Evolutionary conservation across 495 filamentous ascomycete genomes (phyloP), one percentile per base, ranked within the genome.

Genomic region (Neurospora sp.): DNA sequence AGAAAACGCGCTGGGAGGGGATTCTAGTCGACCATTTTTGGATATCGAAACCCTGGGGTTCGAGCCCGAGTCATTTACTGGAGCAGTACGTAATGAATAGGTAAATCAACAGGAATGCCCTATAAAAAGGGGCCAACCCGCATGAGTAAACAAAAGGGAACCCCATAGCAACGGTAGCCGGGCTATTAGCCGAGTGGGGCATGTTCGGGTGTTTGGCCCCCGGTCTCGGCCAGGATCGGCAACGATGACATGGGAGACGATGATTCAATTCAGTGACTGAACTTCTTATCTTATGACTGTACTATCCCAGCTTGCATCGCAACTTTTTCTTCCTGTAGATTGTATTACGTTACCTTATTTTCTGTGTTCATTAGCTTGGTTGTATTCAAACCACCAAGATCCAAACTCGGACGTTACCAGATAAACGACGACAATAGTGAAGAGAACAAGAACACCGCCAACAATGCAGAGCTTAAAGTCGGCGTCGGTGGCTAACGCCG

Each of bases 1-100:
- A 82, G 84, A 18, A 88, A 89, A 75, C 74, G 78, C 5, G 73
- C 77, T 22, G 78, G 79, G 31, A 70, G 77, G 69, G 78, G 78
- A 2, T 81, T 81, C 53, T 79, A 77, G 71, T 35, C 11, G 22
- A 31, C 2, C 9, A 11, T 20, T 53, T 53, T 22, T 59, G 48
- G 22, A 59, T 59, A 59, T 4, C 14, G 5, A 35, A 16, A 22
- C 12, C 53, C 22, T 61, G 12, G 22, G 6, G 53, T 16, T 61
- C 5, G 22, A 61, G 22, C 22, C 4, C 53, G 53, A 61, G 53
- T 61, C 53, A 61, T 61, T 16, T 14, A 6, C 53, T 16, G 12
- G 53, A 31, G 53, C 53, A 53, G 46, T 53, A 61, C 53, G 53
- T 61, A 61, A 61, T 35, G 27, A 35, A 9, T 61, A 61, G 53